phyloP scores from a whole-genome alignment of 1,284 basidiomycete genomes.

The Pseudozyma pruni region DNA sequence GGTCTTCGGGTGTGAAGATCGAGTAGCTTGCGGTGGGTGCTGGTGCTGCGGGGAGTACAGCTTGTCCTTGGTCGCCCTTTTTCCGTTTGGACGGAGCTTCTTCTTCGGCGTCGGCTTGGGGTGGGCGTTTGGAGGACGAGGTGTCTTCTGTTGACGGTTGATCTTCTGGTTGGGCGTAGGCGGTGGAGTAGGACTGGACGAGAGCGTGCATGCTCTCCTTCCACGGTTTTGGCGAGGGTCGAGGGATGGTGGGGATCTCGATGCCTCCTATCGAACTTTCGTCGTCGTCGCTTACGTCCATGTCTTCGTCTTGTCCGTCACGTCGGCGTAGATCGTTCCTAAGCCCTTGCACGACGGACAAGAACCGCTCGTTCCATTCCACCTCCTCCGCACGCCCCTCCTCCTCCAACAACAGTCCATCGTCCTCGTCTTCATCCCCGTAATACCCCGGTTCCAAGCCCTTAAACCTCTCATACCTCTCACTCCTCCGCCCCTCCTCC shows the following conservation, averaged over 20 bases:
- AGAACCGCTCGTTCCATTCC: slow-evolving; percentile 75
- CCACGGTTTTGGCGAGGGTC: slow-evolving; percentile 51
- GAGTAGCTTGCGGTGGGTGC: slow-evolving; percentile 15
- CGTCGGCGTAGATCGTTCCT: slow-evolving; percentile 9
- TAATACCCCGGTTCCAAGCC: slow-evolving; percentile 89
- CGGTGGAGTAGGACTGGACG: background rate
- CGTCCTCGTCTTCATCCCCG: slow-evolving; percentile 88
- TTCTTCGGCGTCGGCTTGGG: slow-evolving; percentile 1
- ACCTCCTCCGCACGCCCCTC: slow-evolving; percentile 45
- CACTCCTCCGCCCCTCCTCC: slow-evolving; percentile 77
- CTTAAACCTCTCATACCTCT: slow-evolving; percentile 87
- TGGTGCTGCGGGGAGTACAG: background rate
- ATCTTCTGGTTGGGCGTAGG: slow-evolving; percentile 14
- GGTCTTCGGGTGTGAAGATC: slow-evolving; percentile 30
- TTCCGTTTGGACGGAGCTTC: slow-evolving; percentile 10
- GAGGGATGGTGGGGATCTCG: slow-evolving; percentile 46
- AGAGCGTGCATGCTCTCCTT: slow-evolving; percentile 27
- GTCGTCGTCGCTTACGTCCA: slow-evolving; percentile 16
- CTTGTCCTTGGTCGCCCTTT: slow-evolving; percentile 7
- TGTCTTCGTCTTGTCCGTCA: slow-evolving; percentile 4
- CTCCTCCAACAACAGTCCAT: slow-evolving; percentile 74
- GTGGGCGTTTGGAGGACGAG: background rate
- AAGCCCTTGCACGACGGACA: slow-evolving; percentile 8
- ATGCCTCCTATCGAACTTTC: slow-evolving; percentile 23
- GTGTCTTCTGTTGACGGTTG: too few relatives aligned